Conservation (phyloP, 1,284 basidiomycete genomes). For the Coniophora puteana region DNA sequence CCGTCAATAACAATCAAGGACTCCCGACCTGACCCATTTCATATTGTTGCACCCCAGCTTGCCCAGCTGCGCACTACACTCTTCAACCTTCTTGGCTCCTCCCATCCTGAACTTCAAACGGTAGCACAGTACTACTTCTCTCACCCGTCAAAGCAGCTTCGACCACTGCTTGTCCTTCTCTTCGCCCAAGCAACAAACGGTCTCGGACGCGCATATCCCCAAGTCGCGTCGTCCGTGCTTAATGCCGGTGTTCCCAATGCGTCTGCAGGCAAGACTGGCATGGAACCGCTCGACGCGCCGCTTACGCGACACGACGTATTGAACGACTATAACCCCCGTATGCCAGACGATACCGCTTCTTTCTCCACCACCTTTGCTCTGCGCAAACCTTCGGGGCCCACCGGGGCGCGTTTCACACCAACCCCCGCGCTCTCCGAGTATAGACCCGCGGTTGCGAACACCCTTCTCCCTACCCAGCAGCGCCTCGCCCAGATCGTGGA, state of each 20-base stretch:
- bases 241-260: no score
- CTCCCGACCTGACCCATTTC: constrained; percentile 54
- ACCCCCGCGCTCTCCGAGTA: constrained; percentile 31
- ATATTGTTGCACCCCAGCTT: constrained; percentile 73
- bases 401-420: no score
- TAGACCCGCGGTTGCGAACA: constrained; percentile 29
- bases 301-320: constrained; percentile 72
- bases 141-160: constrained; percentile 85
- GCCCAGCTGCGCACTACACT: constrained; percentile 73
- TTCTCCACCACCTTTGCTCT: constrained; percentile 47
- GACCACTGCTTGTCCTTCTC: constrained; percentile 88
- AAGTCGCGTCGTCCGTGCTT: constrained; percentile 44
- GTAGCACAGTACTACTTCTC: constrained; percentile 95
- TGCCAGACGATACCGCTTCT: constrained; percentile 64
- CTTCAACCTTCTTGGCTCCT: constrained; percentile 80
- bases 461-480: constrained; percentile 78
- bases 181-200: constrained; percentile 92
- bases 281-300: constrained; percentile 64
- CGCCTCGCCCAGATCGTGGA: constrained; percentile 96
- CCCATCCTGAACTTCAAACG: constrained; percentile 83
- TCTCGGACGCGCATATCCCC: constrained; percentile 51
- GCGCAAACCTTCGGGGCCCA: constrained; percentile 32
- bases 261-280: constrained; percentile 33
- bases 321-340: constrained; percentile 82
- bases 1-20: constrained; percentile 11